phyloP scores from a whole-genome alignment of 257 asterid species.

The Solanum corneliomulleri region DNA sequence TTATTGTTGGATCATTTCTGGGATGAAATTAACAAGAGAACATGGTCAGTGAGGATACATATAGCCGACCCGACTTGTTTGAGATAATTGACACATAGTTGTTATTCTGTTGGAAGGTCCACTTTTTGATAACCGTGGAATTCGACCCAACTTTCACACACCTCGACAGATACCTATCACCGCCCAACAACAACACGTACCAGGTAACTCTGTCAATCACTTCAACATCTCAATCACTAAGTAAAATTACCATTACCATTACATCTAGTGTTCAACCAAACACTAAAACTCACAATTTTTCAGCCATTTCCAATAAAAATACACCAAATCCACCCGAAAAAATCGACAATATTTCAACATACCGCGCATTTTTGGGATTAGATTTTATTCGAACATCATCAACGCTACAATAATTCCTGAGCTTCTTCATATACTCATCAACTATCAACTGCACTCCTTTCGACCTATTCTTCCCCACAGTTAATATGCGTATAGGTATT shows the following conservation, averaged over 20 bases:
- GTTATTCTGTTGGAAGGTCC: background rate
- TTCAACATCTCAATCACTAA: background rate
- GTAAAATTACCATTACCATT: background rate
- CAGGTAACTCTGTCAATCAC: background rate
- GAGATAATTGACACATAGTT: background rate
- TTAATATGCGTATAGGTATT: conserved; percentile 65
- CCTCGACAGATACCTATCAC: fast-evolving
- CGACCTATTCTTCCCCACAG: conserved; percentile 82
- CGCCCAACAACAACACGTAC: fast-evolving
- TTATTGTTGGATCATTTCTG: too few species aligned
- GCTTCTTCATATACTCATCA: conserved; percentile 59
- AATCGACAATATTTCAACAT: background rate
- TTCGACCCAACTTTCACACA: background rate
- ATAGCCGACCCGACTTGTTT: background rate
- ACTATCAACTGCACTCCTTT: conserved; percentile 59
- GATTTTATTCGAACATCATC: conserved; percentile 69
- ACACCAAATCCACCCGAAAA: background rate
- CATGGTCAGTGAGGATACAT: background rate
- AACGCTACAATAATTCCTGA: conserved; percentile 54
- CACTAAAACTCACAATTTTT: background rate
- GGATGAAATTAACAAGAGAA: background rate
- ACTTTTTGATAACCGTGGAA: fast-evolving
- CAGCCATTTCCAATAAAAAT: background rate
- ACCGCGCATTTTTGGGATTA: conserved; percentile 84
- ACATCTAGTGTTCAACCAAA: background rate